Evolutionary conservation across 805 yeast genomes (phyloP), one percentile per base, ranked within the genome.

Genomic region (Pichia paraexigua): DNA sequence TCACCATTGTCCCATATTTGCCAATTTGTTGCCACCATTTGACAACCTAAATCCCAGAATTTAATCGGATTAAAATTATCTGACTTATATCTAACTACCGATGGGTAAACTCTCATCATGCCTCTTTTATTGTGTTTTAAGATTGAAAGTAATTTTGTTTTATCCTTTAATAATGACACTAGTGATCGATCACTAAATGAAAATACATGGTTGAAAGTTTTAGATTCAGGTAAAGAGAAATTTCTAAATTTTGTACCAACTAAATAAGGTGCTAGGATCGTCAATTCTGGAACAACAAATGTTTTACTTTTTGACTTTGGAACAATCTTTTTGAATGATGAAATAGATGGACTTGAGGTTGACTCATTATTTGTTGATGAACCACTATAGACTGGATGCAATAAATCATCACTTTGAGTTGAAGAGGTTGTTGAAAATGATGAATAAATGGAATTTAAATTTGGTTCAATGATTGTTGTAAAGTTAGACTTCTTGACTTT

Each of bases 1-100:
- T 91, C 92, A 0, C 97, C 97, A 18, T 81, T 53, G 62, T 94
- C 99, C 63, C 80, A 84, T 0, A 94, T 84, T 66, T 92, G 99
- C 97, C 97, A 92, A 63, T 92, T 94, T 0, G 96, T 83, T 0
- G 99, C 98, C 5, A 87, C 98, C 89, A 94, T 80, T 63, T 94
- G 99, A 12, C 78, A 84, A 0, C 99, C 99, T 45, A 77, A 71
- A 47, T 74, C 74, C 99, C 99, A 94, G 61, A 80, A 89, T 0
- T 67, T 65, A 2, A 87, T 67, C 0, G 99, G 98, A 43, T 77
- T 77, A 62, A 88, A 91, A 61, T 94, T 94, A 3, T 87, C 75
- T 1, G 97, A 89, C 48, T 74, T 83, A 56, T 87, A 75, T 41
- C 97, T 70, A 51, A 82, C 77, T 9, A 82, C 82, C 1, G 95